Evolutionary conservation across 768 basidiomycete genomes (phyloP), one percentile per base, ranked within the genome.

Genomic region (Mycena filopes): DNA sequence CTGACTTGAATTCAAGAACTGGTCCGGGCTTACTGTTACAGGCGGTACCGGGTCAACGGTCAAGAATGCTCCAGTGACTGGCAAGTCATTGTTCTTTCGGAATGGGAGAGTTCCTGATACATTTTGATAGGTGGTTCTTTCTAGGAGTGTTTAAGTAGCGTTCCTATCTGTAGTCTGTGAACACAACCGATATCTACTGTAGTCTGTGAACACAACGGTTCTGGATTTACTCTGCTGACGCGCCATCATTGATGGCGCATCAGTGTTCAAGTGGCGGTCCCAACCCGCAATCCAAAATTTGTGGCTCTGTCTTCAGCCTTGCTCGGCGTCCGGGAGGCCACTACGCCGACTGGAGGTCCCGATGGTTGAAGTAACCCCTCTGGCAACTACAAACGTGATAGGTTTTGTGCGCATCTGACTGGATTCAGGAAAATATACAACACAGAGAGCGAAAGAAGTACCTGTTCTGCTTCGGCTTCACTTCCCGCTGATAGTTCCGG

Each of bases 41-140:
- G 64, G 64, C 18, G 64, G 64, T 2, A 25, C 38, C 11, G 64
- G 56, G 1, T 59, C 56, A 33, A 48, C 57, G 3, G 31, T 65
- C n/a, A 65, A 65, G 57, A 65, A 65, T 31, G 64, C 64, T 2
- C 57, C 58, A 15, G 64, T 65, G 4, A 47, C 45, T 31, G 63
- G 36, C 31, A 43, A 29, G 63, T n/a, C 48, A 43, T 33, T 63
- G 1, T 25, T 33, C 20, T 28, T n/a, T 21, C 33, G 20, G 15
- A 49, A 20, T 25, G 53, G 18, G 53, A 26, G 21, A 42, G 53
- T 26, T 54, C 51, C 53, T 62, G 38, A 46, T 10, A 20, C 6
- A 10, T 20, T 42, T 15, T 36, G 20, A n/a, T 42, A 36, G 36
- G 36, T 36, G 36, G 36, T 36, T 36, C 36, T 10, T 36, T 36